These are phyloP conservation scores for Ceriops zippeliana DNA, from an alignment of 345 rosid genomes.

Conservation along the genomic window DNA sequence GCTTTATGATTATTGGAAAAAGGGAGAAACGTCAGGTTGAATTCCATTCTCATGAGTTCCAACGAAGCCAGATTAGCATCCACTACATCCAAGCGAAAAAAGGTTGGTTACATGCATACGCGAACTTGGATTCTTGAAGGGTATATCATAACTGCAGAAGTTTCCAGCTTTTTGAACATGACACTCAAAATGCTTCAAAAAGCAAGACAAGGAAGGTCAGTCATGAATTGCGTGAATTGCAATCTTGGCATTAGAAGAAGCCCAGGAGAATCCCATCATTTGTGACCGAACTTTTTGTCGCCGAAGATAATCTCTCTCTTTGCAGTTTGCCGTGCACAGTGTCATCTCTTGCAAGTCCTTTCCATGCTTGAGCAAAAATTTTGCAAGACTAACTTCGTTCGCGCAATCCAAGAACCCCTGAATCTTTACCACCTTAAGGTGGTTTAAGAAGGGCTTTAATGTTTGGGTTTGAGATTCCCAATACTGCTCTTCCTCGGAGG, in stretches of 20 bases:
- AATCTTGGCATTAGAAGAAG: constrained; percentile 73
- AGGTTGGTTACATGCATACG: too few species aligned
- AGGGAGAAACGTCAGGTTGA: too few species aligned
- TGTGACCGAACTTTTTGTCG: constrained; percentile 67
- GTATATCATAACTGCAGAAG: too few species aligned
- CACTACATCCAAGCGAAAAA: too few species aligned
- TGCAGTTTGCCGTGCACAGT: constrained; percentile 45
- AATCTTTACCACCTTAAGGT: constrained; percentile 62
- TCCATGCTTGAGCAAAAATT: constrained; percentile 74
- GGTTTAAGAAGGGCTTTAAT: constrained; percentile 50
- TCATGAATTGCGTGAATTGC: constrained; percentile 26
- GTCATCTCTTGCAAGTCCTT: constrained; percentile 72
- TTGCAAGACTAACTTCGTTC: constrained; percentile 66
- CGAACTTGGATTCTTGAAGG: too few species aligned
- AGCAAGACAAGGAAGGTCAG: too few species aligned
- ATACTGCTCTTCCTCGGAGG: constrained; percentile 57
- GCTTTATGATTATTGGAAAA: too few species aligned
- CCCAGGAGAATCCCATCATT: constrained; percentile 63
- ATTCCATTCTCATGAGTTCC: too few species aligned
- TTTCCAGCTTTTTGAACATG: too few species aligned
- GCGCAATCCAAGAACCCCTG: constrained; percentile 71
- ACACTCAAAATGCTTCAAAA: too few species aligned
- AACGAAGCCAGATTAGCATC: too few species aligned
- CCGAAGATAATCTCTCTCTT: constrained; percentile 49
- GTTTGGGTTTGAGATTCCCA: constrained; percentile 57